Evolutionary conservation across 2,329 filamentous ascomycete genomes (phyloP).

Genomic region (Hypoxylon sp.): DNA sequence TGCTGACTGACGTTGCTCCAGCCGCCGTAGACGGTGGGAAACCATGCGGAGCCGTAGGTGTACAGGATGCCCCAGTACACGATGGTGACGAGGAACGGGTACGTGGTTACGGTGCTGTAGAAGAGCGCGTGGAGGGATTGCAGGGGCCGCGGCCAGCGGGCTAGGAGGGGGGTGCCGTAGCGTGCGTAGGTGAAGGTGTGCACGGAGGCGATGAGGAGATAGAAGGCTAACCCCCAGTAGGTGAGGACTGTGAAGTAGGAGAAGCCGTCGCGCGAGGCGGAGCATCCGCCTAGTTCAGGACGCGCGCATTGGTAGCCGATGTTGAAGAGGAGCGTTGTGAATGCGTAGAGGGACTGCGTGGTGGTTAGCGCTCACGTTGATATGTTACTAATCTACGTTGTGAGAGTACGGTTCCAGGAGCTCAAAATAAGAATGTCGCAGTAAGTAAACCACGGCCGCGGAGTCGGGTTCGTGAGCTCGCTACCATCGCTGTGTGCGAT

Average conservation of each 20-base stretch:
- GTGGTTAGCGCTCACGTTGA: slow-evolving; percentile 17
- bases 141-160: slow-evolving; percentile 70
- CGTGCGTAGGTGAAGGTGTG: slow-evolving; percentile 78
- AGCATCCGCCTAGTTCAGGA: slow-evolving; percentile 58
- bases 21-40: slow-evolving; percentile 62
- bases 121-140: slow-evolving; percentile 74
- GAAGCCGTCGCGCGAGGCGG: slow-evolving; percentile 69
- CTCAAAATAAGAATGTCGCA: neutral
- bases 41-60: slow-evolving; percentile 75
- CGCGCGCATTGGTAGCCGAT: slow-evolving; percentile 75
- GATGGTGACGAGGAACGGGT: slow-evolving; percentile 77
- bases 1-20: slow-evolving; percentile 82
- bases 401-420: neutral
- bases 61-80: slow-evolving; percentile 78
- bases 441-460: neutral
- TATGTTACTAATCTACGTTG: neutral
- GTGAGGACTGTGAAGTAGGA: slow-evolving; percentile 87
- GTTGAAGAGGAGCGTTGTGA: slow-evolving; percentile 76
- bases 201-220: slow-evolving; percentile 74
- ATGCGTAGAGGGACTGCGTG: slow-evolving; percentile 70
- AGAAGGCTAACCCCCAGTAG: slow-evolving; percentile 87
- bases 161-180: slow-evolving; percentile 66
- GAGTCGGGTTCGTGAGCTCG: neutral
- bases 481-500: neutral
- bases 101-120: slow-evolving; percentile 73